These are phyloP conservation scores for Calocybe cyanea DNA, from an alignment of 768 basidiomycete genomes.

Conservation along the genomic window DNA sequence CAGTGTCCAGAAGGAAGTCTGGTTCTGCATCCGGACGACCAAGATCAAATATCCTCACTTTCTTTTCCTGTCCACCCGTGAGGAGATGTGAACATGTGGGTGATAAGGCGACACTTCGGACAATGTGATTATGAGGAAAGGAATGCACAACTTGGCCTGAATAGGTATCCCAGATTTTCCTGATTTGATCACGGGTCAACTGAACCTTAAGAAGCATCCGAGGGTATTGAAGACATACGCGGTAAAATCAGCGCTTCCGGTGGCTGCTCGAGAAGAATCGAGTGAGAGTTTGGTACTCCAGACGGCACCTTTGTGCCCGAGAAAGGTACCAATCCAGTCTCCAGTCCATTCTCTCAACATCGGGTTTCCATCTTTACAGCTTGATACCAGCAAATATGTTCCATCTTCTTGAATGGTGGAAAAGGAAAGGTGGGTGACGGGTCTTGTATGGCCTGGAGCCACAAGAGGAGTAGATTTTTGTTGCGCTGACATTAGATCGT, in stretches of 20 bases:
- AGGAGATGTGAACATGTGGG: constrained; percentile 66
- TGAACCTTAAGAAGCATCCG: constrained; percentile 8
- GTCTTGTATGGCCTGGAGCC: constrained; percentile 81
- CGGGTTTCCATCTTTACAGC: constrained; percentile 98
- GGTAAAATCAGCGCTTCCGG: constrained; percentile 95
- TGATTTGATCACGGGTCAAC: constrained; percentile 28
- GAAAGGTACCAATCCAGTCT: constrained; percentile 96
- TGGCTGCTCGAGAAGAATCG: constrained; percentile 83
- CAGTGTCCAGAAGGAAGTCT: constrained; percentile 65
- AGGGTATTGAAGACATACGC: constrained; percentile 57
- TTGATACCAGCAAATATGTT: constrained; percentile 87
- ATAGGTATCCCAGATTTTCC: constrained; percentile 96
- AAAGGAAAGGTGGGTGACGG: constrained; percentile 93
- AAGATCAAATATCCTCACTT: constrained; percentile 92
- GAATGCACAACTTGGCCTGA: constrained; percentile 85
- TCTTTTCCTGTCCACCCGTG: constrained; percentile 96
- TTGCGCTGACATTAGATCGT: constrained; percentile 54
- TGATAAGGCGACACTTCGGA: constrained; percentile 89
- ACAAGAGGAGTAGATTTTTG: constrained; percentile 75
- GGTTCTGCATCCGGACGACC: constrained; percentile 83
- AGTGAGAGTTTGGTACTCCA: constrained; percentile 92
- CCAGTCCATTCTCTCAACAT: constrained; percentile 97
- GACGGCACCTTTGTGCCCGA: constrained; percentile 91
- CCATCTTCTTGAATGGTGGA: constrained; percentile 82
- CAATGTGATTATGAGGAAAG: constrained; percentile 98